Conservation (phyloP, 768 basidiomycete genomes). For the Auricularia auricula-judae region DNA sequence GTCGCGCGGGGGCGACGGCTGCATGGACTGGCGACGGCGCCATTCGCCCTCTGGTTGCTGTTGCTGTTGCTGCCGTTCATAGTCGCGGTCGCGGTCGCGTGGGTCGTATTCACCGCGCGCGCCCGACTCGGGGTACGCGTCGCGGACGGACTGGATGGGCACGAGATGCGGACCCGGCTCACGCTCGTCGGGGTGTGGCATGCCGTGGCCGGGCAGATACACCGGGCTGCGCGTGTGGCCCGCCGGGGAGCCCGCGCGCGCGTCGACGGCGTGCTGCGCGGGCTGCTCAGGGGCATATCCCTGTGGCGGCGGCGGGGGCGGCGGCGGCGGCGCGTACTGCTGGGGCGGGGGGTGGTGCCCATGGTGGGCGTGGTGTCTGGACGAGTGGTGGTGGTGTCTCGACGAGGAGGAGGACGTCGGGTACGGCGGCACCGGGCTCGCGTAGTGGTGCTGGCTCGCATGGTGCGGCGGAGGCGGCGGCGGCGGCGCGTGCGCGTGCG, state of each 20-base stretch:
- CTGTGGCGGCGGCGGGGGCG: background rate
- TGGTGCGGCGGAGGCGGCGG: conserved; percentile 10
- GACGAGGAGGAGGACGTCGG: conserved; percentile 9
- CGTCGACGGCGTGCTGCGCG: background rate
- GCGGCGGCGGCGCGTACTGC: background rate
- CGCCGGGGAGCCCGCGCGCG: background rate
- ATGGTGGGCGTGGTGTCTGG: background rate
- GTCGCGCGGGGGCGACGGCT: background rate
- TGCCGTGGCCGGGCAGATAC: background rate
- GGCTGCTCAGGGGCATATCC: background rate
- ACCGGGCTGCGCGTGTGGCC: background rate
- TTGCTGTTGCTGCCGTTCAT: background rate
- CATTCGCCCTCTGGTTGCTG: background rate
- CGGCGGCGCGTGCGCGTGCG: conserved; percentile 19
- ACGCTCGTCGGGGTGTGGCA: conserved; percentile 1
- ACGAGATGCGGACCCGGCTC: conserved; percentile 2
- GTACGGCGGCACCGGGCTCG: conserved; percentile 5
- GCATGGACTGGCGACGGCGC: background rate
- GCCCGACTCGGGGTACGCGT: background rate
- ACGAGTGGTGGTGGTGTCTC: background rate
- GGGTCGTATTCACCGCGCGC: background rate
- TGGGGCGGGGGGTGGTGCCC: background rate
- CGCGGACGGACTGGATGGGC: background rate
- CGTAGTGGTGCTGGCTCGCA: background rate
- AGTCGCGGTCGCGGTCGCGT: background rate